phyloP scores from a whole-genome alignment of 306 rosid species.

The Clitoria ternatea region DNA sequence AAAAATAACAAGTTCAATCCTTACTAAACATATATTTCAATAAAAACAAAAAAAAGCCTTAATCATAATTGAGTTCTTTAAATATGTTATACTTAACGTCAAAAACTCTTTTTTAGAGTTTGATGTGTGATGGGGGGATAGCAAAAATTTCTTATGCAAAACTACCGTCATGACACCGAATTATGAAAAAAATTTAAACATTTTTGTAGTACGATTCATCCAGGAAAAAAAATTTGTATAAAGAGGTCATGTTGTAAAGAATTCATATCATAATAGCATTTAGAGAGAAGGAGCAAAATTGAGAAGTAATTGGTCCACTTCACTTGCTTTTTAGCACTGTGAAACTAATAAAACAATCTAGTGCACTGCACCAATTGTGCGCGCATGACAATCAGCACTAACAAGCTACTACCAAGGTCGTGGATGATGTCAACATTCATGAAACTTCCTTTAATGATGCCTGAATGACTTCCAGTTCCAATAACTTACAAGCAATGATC shows the following conservation, averaged over 20 bases:
- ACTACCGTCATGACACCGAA: neutral
- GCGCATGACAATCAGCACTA: slow-evolving; percentile 17
- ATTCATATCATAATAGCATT: neutral
- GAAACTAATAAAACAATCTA: neutral
- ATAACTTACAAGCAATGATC: neutral
- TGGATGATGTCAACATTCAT: slow-evolving; percentile 9
- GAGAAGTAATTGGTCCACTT: slow-evolving; percentile 3
- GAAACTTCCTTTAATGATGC: neutral
- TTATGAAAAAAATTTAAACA: neutral
- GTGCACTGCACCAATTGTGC: neutral
- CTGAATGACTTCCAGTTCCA: neutral
- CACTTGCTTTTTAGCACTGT: neutral
- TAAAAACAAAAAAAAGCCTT: too few relatives aligned
- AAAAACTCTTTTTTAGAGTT: too few relatives aligned
- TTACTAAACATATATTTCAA: too few relatives aligned
- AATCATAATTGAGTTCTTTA: too few relatives aligned
- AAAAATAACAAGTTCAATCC: too few relatives aligned
- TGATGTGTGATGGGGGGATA: too few relatives aligned
- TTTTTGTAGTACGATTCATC: neutral
- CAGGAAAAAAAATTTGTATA: neutral
- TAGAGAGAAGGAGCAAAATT: neutral
- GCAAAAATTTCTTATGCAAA: neutral
- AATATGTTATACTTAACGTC: too few relatives aligned
- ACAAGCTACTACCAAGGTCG: neutral
- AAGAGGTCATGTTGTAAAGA: neutral